A percentile compares a stretch with the other conserved stretches of the same genome.
These are phyloP conservation scores for Funneliformis caledonium DNA, from an alignment of 371 early-diverging fungal genomes.

Conservation along the genomic window DNA sequence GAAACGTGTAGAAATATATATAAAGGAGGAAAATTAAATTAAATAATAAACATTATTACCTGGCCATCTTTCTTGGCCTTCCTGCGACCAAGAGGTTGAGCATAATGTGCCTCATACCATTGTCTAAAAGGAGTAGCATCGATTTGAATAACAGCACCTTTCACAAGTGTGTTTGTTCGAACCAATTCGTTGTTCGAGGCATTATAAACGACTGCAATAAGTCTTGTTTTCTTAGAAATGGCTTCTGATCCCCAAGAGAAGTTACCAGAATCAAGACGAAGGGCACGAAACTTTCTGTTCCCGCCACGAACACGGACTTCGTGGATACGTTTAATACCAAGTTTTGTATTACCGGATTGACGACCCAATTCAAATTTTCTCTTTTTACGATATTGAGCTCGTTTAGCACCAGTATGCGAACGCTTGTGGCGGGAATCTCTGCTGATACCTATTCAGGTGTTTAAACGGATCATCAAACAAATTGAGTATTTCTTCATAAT, in stretches of 20 bases:
- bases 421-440: constrained; percentile 99
- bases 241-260: constrained; percentile 98
- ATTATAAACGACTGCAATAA: constrained; percentile 98
- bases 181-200: constrained; percentile 99
- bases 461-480: constrained; percentile 1
- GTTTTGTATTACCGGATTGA: constrained; percentile 98
- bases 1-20: not conserved
- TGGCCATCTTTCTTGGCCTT: constrained; percentile 65
- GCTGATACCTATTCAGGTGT: constrained; percentile 81
- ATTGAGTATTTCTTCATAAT: not conserved
- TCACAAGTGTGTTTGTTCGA: constrained; percentile 99
- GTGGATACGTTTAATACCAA: constrained; percentile 96
- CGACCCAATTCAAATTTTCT: constrained; percentile 99
- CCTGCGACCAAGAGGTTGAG: constrained; percentile 86
- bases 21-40: not conserved
- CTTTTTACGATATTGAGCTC: constrained; percentile 98
- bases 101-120: constrained; percentile 98
- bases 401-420: constrained; percentile 97
- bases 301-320: constrained; percentile 98
- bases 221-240: constrained; percentile 94
- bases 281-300: constrained; percentile 98
- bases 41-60: constrained; percentile 46
- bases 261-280: constrained; percentile 97
- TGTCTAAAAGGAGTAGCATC: constrained; percentile 99
- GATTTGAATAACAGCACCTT: constrained; percentile 98